These are phyloP conservation scores for Penicillium canescens DNA, from an alignment of 495 filamentous ascomycete species.

Conservation along the genomic window DNA sequence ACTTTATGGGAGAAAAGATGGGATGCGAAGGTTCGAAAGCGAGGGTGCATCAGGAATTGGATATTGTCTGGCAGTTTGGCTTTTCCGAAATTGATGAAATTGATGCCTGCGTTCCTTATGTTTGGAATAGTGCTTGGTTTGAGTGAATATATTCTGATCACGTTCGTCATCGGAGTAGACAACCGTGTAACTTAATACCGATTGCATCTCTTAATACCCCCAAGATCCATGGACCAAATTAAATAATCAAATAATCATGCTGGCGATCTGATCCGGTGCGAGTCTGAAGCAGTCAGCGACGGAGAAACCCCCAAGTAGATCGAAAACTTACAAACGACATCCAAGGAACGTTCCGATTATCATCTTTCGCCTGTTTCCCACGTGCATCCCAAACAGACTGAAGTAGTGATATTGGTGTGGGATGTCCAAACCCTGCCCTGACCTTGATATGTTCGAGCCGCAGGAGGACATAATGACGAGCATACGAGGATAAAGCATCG, in stretches of 20 bases:
- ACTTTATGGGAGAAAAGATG: too few species aligned
- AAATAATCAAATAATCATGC: conserved; percentile 31
- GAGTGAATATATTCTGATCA: too few species aligned
- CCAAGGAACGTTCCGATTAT: conserved; percentile 36
- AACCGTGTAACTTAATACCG: too few species aligned
- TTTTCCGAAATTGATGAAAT: too few species aligned
- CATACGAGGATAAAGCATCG: conserved; percentile 32
- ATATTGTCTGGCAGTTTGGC: too few species aligned
- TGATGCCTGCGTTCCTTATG: too few species aligned
- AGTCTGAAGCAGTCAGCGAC: conserved; percentile 17
- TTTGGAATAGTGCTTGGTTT: too few species aligned
- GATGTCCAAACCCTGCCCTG: conserved; percentile 33
- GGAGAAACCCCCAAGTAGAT: not conserved
- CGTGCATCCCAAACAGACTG: conserved; percentile 37
- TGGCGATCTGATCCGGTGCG: conserved; percentile 14
- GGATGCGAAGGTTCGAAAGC: too few species aligned
- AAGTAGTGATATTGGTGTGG: conserved; percentile 25
- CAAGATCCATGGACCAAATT: not conserved
- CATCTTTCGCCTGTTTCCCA: conserved; percentile 21
- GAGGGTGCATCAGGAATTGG: too few species aligned
- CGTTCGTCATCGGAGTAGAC: too few species aligned
- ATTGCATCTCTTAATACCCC: too few species aligned
- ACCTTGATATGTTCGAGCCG: conserved; percentile 30
- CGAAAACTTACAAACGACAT: conserved; percentile 35
- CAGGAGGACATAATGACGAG: conserved; percentile 35